phyloP scores from a whole-genome alignment of 768 basidiomycete species.

The Lentinula detonsa region DNA sequence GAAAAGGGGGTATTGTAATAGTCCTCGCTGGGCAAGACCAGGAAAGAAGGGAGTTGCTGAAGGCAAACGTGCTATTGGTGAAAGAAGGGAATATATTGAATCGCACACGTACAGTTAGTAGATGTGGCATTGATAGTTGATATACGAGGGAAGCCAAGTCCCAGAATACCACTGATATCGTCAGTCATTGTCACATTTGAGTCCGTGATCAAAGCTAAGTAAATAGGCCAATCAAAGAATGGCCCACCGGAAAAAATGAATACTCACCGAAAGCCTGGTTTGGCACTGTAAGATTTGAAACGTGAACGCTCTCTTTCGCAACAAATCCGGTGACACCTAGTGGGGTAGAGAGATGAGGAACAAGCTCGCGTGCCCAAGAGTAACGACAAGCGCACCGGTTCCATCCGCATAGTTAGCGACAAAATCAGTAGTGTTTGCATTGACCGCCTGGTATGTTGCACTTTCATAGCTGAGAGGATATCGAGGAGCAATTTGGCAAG shows the following conservation, averaged over 20 bases:
- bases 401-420: slow-evolving; percentile 59
- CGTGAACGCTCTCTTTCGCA: slow-evolving; percentile 53
- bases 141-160: slow-evolving; percentile 70
- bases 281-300: slow-evolving; percentile 54
- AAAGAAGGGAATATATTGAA: background rate
- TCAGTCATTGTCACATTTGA: slow-evolving; percentile 60
- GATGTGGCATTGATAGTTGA: slow-evolving; percentile 47
- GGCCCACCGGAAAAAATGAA: background rate
- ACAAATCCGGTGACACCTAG: slow-evolving; percentile 66
- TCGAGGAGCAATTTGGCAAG: slow-evolving; percentile 55
- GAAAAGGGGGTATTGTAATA: slow-evolving; percentile 70
- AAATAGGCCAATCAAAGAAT: background rate
- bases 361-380: background rate
- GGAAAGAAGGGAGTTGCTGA: slow-evolving; percentile 67
- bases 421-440: slow-evolving; percentile 57
- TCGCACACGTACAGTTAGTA: slow-evolving; percentile 39
- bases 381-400: slow-evolving; percentile 44
- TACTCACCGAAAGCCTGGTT: slow-evolving; percentile 64
- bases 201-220: slow-evolving; percentile 50
- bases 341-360: background rate
- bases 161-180: slow-evolving; percentile 65
- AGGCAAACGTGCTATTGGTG: slow-evolving; percentile 2
- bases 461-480: slow-evolving; percentile 68
- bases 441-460: slow-evolving; percentile 56
- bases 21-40: slow-evolving; percentile 53